Conservation (phyloP, 192 early-diverging fungal species). For the Podila epigama region DNA sequence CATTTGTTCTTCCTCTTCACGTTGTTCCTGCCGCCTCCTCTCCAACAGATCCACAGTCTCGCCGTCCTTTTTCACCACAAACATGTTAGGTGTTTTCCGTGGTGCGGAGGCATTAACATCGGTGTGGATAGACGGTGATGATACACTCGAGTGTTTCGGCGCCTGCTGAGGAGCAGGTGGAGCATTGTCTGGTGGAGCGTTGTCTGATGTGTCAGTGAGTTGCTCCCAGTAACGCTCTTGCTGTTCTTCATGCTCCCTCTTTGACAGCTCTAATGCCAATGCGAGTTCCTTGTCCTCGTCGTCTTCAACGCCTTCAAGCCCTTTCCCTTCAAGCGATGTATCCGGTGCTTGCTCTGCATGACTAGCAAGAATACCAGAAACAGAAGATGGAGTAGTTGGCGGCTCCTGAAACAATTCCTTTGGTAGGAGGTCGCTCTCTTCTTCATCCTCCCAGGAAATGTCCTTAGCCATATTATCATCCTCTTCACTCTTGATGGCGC, state of each 20-base stretch:
- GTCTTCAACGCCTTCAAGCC: too few species aligned
- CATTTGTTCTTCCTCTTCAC: conserved; percentile 49
- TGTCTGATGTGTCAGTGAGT: too few species aligned
- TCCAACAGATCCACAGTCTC: conserved; percentile 21
- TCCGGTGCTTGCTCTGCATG: not conserved
- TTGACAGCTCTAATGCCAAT: conserved; percentile 19
- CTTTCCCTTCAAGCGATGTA: not conserved
- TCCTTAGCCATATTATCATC: not conserved
- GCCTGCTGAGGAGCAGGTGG: too few species aligned
- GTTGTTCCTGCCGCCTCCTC: conserved; percentile 16
- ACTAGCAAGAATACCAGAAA: not conserved
- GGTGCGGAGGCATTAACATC: not conserved
- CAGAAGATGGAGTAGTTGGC: too few species aligned
- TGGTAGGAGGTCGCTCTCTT: not conserved
- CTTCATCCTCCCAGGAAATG: not conserved
- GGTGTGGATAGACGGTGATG: not conserved
- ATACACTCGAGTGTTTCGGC: too few species aligned
- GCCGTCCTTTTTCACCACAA: not conserved
- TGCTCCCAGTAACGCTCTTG: too few species aligned
- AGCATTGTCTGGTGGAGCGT: not conserved
- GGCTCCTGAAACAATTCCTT: not conserved
- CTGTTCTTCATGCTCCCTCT: not conserved
- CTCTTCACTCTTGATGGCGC: not conserved
- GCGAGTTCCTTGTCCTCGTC: conserved; percentile 8
- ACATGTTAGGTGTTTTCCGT: not conserved